Base-by-base conservation (phyloP, 805 yeast species). In the Saturnispora serradocipensis region DNA sequence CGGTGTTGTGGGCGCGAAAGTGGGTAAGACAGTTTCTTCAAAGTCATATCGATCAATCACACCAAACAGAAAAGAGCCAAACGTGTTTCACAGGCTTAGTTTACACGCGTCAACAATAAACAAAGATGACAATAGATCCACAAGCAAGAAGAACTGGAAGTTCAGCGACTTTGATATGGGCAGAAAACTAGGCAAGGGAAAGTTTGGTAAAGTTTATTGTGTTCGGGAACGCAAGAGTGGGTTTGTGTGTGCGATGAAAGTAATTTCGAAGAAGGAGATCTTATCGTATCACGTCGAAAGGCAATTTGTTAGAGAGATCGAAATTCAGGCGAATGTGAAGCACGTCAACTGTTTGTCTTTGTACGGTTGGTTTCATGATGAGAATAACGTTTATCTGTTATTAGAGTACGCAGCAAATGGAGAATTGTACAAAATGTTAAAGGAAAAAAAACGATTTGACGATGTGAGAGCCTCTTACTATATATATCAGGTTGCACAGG, bases 121-220 rank as follows among this genome's bases (percentile, higher is more conserved):
- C 16, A 36, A 28, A n/a, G 39, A 25, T 35, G 28, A n/a, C 4
- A 34, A 22, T 18, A 32, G 11, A 46, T 20, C 43, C 34, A 28
- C 32, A 22, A 8, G n/a, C 6, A 43, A 20, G 27, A 49, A 32
- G 24, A 50, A 54, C 16, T 66, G 68, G 68, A 62, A 58, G 46
- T 56, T 63, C 20, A 43, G 55, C 28, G 93, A 87, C 62, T 91
- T 91, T 67, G 96, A 89, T 58, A 76, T 91, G 43, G 98, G 97
- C 16, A 77, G 82, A 50, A 82, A 84, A 52, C 73, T 91, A 46
- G 99, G 98, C 0, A 88, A 87, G 63, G 99, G 99, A 6, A 88
- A 89, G 65, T 82, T 90, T 61, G 99, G 99, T 8, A 82, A 80
- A 60, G 98, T 93, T 1, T 90, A 88, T 67, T 86, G 96, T 63